Base-by-base conservation (phyloP, 1,284 basidiomycete genomes). In the Cystobasidium slooffiae region DNA sequence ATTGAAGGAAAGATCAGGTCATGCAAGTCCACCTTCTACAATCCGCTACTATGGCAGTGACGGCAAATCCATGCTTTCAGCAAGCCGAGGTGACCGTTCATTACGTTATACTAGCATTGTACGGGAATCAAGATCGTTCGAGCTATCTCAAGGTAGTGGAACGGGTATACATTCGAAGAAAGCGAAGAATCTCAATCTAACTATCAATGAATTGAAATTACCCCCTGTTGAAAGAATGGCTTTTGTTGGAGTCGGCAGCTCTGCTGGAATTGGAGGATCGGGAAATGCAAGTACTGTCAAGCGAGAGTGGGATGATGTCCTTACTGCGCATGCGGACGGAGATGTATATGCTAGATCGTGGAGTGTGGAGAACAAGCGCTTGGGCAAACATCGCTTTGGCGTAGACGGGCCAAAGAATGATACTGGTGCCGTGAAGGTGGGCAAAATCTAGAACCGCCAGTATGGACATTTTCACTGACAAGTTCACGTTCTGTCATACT, bases 291-390 rank as follows among this genome's bases (percentile, higher is more conserved):
- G 88, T 1, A 87, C 90, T 4, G 87, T 94, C 24, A 87, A 92
- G 20, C 95, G 94, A 81, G 95, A 99, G 78, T 99, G 97, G 97
- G 96, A 98, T 80, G 94, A 99, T 79, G 90, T 99, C 53, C 83
- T 99, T 6, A 95, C 96, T 9, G 89, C 89, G 0, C 96, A 98
- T 81, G 85, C 88, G 0, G 92, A 93, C 59, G 76, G 76, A n/a
- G 92, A 94, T 79, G 85, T 87, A 1, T 87, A 89, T 69, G 91
- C 91, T 0, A 86, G 93, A 39, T 91, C 92, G 39, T 97, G 95
- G 95, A 88, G 88, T 1, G 91, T 94, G 80, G 85, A 88, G 76
- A 88, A 90, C 76, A 96, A 96, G 83, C 87, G 88, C 64, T 80
- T 93, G 3, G 95, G 94, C 3, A 90, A 91, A 78, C 84, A 82